Conservation (phyloP, 306 rosid genomes). For the Carpinus viminea region DNA sequence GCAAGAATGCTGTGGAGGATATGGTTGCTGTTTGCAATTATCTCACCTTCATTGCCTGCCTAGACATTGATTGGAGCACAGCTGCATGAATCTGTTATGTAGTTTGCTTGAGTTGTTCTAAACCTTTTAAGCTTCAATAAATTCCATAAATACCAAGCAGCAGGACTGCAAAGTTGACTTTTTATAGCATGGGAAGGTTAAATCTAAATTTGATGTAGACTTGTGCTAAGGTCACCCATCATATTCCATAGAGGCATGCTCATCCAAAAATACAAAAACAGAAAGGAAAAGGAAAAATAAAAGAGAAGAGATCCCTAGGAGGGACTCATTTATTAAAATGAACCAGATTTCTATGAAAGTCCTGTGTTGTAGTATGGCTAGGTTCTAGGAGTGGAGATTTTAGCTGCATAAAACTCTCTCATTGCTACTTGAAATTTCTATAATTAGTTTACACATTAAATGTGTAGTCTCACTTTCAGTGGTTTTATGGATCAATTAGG, state of each 20-base stretch:
- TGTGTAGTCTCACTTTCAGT: constrained; percentile 18
- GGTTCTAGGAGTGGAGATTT: neutral
- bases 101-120: neutral
- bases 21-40: neutral
- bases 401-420: neutral
- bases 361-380: neutral
- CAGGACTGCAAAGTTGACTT: neutral
- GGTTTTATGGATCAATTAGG: constrained; percentile 44
- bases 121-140: neutral
- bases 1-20: neutral
- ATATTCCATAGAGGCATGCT: neutral
- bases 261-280: neutral
- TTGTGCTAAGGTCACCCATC: neutral
- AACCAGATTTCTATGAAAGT: neutral
- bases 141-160: neutral
- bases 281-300: neutral
- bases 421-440: neutral
- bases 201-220: too few relatives aligned
- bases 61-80: neutral
- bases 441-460: constrained; percentile 13
- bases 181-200: too few relatives aligned
- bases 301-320: neutral
- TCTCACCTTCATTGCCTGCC: neutral
- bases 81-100: neutral
- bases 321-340: neutral